Evolutionary conservation across 768 basidiomycete genomes (phyloP).

Genomic region (Rubroboletus satanas): DNA sequence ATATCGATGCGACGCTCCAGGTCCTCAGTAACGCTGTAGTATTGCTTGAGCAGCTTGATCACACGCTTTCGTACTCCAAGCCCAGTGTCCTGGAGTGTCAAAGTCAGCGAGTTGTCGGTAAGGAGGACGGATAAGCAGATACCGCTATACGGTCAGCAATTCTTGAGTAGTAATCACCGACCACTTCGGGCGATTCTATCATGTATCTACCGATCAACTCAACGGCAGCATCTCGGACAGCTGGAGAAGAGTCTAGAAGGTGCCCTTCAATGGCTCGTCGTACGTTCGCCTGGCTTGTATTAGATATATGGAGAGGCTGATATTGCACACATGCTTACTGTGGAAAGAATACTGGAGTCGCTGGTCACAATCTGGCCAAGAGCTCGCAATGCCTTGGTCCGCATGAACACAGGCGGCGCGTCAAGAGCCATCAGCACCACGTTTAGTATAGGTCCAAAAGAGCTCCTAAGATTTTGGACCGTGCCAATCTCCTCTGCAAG

Average conservation of each 20-base stretch:
- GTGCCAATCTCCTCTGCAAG: slow-evolving; percentile 75
- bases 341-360: slow-evolving; percentile 77
- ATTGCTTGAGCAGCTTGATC: slow-evolving; percentile 86
- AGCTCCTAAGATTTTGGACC: slow-evolving; percentile 68
- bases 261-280: slow-evolving; percentile 86
- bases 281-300: slow-evolving; percentile 58
- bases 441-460: slow-evolving; percentile 80
- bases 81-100: slow-evolving; percentile 73
- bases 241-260: slow-evolving; percentile 85
- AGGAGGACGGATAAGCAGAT: slow-evolving; percentile 25
- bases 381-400: slow-evolving; percentile 90
- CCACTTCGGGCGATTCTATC: slow-evolving; percentile 84
- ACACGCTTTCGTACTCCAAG: slow-evolving; percentile 92
- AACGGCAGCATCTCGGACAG: slow-evolving; percentile 94
- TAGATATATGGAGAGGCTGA: neutral
- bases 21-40: slow-evolving; percentile 66
- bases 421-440: slow-evolving; percentile 78
- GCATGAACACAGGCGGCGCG: slow-evolving; percentile 83
- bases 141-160: slow-evolving; percentile 91
- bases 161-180: slow-evolving; percentile 81
- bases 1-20: slow-evolving; percentile 69
- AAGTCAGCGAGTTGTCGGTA: neutral
- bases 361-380: slow-evolving; percentile 86
- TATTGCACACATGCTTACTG: slow-evolving; percentile 43
- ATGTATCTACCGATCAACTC: slow-evolving; percentile 98